Evolutionary conservation across 495 filamentous ascomycete species (phyloP).

Genomic region (Penicillium egyptiacum): DNA sequence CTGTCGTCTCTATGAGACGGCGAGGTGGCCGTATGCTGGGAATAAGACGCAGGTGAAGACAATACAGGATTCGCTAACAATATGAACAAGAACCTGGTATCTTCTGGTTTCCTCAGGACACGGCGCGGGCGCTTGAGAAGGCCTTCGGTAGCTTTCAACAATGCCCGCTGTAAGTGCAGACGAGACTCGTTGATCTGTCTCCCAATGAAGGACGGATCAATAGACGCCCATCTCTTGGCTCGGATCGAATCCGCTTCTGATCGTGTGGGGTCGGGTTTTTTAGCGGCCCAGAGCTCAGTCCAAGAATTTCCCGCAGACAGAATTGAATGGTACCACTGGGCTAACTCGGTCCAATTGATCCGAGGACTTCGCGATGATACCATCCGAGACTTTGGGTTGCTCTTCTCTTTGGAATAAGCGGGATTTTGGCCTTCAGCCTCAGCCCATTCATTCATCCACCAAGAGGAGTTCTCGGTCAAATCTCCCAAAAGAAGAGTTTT

Average conservation of each 20-base stretch:
- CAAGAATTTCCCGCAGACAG: slow-evolving; percentile 62
- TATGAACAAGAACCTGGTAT: slow-evolving; percentile 80
- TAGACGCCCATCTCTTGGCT: slow-evolving; percentile 32
- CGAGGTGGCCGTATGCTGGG: background rate
- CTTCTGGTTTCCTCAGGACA: slow-evolving; percentile 64
- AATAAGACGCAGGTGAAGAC: slow-evolving; percentile 34
- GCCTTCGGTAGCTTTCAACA: slow-evolving; percentile 81
- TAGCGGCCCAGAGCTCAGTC: slow-evolving; percentile 50
- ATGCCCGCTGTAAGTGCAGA: slow-evolving; percentile 61
- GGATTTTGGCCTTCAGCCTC: slow-evolving; percentile 27
- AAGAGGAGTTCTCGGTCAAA: slow-evolving; percentile 77
- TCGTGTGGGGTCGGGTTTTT: slow-evolving; percentile 33
- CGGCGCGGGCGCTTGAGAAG: slow-evolving; percentile 83
- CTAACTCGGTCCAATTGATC: slow-evolving; percentile 72
- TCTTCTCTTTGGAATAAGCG: slow-evolving; percentile 29
- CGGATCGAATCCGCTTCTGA: slow-evolving; percentile 31
- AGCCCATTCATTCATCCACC: slow-evolving; percentile 68
- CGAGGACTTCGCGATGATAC: slow-evolving; percentile 65
- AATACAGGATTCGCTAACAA: slow-evolving; percentile 80
- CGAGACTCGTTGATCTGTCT: slow-evolving; percentile 64
- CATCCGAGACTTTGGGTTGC: slow-evolving; percentile 27
- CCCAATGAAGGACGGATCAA: slow-evolving; percentile 52
- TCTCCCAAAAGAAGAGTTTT: slow-evolving; percentile 80
- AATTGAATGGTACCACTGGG: slow-evolving; percentile 75
- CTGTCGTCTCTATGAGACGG: slow-evolving; percentile 25